Evolutionary conservation across 176 grass and related monocot species (phyloP).

Genomic region (Aechmea fasciata): DNA sequence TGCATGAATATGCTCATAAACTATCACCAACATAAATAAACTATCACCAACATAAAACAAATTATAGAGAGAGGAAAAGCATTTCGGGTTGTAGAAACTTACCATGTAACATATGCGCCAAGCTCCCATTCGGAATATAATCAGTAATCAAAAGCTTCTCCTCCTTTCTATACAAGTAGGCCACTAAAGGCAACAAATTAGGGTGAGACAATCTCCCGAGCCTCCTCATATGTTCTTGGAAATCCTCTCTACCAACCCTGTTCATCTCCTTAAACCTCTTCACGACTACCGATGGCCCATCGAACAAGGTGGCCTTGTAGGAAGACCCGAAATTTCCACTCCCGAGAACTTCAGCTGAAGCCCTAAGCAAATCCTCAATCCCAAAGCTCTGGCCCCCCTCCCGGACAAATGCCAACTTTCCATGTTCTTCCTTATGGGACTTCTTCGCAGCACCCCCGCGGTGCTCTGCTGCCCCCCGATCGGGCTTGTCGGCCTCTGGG

Average conservation of each 20-base stretch:
- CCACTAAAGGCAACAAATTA: slow-evolving; percentile 68
- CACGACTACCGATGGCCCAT: slow-evolving; percentile 56
- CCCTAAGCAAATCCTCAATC: slow-evolving; percentile 71
- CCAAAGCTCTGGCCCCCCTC: slow-evolving; percentile 45
- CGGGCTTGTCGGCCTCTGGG: slow-evolving; percentile 1
- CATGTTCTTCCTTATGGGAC: slow-evolving; percentile 33
- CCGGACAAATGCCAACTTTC: slow-evolving; percentile 47
- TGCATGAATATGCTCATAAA: neutral
- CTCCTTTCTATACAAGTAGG: slow-evolving; percentile 88
- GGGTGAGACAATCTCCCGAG: slow-evolving; percentile 61
- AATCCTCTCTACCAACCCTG: slow-evolving; percentile 44
- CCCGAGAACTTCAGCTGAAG: slow-evolving; percentile 77
- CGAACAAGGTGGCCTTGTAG: slow-evolving; percentile 59
- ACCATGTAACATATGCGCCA: slow-evolving; percentile 69
- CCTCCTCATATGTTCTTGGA: slow-evolving; percentile 82
- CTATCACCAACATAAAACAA: neutral
- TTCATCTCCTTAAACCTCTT: slow-evolving; percentile 88
- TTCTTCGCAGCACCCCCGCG: slow-evolving; percentile 21
- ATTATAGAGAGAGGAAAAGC: neutral
- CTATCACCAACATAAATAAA: neutral
- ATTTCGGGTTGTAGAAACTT: slow-evolving; percentile 2
- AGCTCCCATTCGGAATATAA: slow-evolving; percentile 62
- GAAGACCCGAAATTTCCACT: slow-evolving; percentile 81
- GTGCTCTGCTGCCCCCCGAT: slow-evolving; percentile 9
- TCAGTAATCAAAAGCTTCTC: slow-evolving; percentile 78